Conservation (phyloP, 306 rosid genomes). For the Quercus glauca region DNA sequence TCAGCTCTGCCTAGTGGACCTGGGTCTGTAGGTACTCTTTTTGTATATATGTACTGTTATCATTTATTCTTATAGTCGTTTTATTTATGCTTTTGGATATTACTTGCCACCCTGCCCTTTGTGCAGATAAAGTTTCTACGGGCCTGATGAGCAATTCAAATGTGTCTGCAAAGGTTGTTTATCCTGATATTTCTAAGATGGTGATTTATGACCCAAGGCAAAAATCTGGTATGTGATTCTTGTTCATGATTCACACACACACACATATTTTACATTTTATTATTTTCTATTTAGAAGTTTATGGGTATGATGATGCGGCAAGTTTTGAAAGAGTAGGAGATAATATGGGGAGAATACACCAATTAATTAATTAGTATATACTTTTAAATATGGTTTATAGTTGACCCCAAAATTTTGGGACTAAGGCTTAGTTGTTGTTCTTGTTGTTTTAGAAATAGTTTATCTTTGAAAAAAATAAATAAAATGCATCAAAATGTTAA, state of each 20-base stretch:
- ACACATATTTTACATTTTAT: too few relatives aligned
- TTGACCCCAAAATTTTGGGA: too few relatives aligned
- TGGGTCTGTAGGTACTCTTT: constrained; percentile 49
- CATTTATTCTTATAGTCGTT: constrained; percentile 14
- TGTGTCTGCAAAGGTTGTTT: constrained; percentile 51
- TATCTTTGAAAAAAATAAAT: too few relatives aligned
- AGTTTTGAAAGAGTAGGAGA: too few relatives aligned
- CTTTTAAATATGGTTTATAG: too few relatives aligned
- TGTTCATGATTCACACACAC: background rate
- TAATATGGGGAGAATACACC: too few relatives aligned
- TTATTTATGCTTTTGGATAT: constrained; percentile 1
- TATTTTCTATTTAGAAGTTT: too few relatives aligned
- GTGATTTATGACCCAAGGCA: constrained; percentile 79
- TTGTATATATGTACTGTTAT: background rate
- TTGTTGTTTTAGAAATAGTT: too few relatives aligned
- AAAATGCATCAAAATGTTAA: too few relatives aligned
- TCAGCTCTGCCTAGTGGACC: constrained; percentile 44
- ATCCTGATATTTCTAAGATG: constrained; percentile 89
- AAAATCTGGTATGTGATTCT: constrained; percentile 51
- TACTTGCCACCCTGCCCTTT: constrained; percentile 15
- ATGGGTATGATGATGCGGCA: too few relatives aligned
- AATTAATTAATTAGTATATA: too few relatives aligned
- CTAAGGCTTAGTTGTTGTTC: too few relatives aligned
- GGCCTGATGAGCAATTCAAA: constrained; percentile 41
- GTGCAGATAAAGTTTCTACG: constrained; percentile 52